Conservation (phyloP, 495 filamentous ascomycete genomes). For the Xylaria palmicola region DNA sequence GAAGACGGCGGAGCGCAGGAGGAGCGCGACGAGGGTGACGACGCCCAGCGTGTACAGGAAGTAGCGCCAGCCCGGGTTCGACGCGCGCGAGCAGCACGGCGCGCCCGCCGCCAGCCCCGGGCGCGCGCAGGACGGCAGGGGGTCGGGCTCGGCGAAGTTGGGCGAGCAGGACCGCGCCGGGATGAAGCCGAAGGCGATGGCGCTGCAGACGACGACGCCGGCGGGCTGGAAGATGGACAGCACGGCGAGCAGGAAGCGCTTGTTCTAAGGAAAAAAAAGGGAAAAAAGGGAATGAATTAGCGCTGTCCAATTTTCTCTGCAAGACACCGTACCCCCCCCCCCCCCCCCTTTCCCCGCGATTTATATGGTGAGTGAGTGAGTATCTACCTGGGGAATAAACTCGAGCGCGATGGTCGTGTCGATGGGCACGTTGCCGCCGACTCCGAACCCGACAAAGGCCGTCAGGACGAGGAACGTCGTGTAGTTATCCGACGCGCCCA, state of each 20-base stretch:
- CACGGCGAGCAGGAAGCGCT: conserved; percentile 45
- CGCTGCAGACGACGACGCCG: conserved; percentile 43
- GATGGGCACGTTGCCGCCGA: conserved; percentile 53
- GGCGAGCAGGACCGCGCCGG: conserved; percentile 42
- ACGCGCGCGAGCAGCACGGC: conserved; percentile 46
- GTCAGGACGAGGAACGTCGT: conserved; percentile 43
- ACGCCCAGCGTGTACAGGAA: conserved; percentile 45
- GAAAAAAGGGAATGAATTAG: too few relatives aligned
- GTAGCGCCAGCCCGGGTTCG: conserved; percentile 59
- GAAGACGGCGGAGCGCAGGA: conserved; percentile 46
- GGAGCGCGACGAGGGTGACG: conserved; percentile 43
- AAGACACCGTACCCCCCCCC: too few relatives aligned
- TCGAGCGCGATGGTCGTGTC: conserved; percentile 51
- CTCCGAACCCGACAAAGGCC: conserved; percentile 48
- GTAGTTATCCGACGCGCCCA: conserved; percentile 43
- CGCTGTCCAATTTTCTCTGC: too few relatives aligned
- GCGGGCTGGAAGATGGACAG: conserved; percentile 51
- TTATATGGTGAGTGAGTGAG: conserved; percentile 11
- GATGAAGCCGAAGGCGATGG: conserved; percentile 49
- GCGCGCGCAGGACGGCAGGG: conserved; percentile 10
- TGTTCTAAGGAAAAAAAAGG: conserved; percentile 35
- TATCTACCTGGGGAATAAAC: conserved; percentile 41
- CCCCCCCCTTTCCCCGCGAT: too few relatives aligned
- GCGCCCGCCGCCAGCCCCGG: neutral
- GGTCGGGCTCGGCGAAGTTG: conserved; percentile 21